phyloP scores from a whole-genome alignment of 2,329 filamentous ascomycete species.

The Colletotrichum nymphaeae region DNA sequence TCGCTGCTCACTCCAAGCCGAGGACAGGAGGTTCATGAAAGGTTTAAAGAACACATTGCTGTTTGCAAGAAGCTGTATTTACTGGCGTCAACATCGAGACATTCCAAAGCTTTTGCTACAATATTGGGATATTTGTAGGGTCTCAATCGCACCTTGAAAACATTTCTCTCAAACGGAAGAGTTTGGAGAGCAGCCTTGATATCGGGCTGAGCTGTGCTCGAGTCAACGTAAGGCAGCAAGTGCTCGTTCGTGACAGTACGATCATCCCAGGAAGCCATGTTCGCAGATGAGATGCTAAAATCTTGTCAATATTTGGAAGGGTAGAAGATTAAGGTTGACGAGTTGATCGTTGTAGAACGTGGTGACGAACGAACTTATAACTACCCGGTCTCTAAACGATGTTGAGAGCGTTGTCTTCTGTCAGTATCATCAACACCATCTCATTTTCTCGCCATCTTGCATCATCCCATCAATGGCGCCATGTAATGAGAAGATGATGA shows the following conservation, averaged over 20 bases:
- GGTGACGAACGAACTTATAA: neutral
- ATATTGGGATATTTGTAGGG: neutral
- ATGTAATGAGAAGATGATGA: neutral
- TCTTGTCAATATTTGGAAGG: neutral
- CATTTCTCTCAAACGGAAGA: conserved; percentile 16
- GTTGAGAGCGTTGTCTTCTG: neutral
- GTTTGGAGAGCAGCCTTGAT: conserved; percentile 15
- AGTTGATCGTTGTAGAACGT: neutral
- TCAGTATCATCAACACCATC: neutral
- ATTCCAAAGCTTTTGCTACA: no score
- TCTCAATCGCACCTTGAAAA: neutral
- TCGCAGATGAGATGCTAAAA: neutral
- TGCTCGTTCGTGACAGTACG: conserved; percentile 10
- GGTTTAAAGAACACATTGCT: conserved; percentile 27
- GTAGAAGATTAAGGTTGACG: no score
- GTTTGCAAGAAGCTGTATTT: neutral
- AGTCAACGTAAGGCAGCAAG: conserved; percentile 16
- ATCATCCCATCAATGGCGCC: neutral
- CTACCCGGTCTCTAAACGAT: neutral
- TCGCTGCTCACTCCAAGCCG: conserved; percentile 27
- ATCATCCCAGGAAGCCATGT: neutral
- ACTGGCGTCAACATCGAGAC: neutral
- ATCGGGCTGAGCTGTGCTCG: conserved; percentile 4
- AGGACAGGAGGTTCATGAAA: conserved; percentile 30
- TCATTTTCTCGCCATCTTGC: neutral